Conservation (phyloP, 352 stramenopile genomes). For the Globisporangium splendens region DNA sequence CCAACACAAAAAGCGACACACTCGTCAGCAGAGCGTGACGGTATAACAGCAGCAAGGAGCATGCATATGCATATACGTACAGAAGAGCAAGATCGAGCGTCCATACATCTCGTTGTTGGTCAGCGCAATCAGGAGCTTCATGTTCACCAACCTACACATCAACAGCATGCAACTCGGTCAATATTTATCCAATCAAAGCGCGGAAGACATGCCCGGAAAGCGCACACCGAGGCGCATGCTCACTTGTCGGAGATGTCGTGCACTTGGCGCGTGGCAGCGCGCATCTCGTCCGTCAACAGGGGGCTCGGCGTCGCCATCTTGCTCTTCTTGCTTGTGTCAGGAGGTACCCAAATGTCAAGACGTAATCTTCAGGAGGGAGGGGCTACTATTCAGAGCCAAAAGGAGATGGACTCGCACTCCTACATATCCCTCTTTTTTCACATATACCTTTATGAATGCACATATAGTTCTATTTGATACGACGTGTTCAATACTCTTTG, state of each 20-base stretch:
- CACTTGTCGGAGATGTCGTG: conserved; percentile 61
- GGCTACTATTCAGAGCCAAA: not conserved
- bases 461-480: no score
- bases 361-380: not conserved
- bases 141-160: conserved; percentile 45
- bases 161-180: not conserved
- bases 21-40: not conserved
- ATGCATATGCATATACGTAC: conserved; percentile 32
- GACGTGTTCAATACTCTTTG: no score
- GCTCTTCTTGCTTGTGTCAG: not conserved
- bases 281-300: conserved; percentile 44
- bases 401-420: no score
- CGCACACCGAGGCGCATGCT: not conserved
- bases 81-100: conserved; percentile 63
- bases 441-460: no score
- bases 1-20: not conserved
- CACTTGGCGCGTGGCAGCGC: conserved; percentile 38
- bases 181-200: not conserved
- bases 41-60: not conserved
- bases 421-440: no score
- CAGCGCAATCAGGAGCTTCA: conserved; percentile 64
- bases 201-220: not conserved
- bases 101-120: conserved; percentile 67
- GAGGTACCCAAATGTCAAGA: not conserved
- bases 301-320: conserved; percentile 8